Conservation (phyloP, 768 basidiomycete species). For the Heimioporus sp. region DNA sequence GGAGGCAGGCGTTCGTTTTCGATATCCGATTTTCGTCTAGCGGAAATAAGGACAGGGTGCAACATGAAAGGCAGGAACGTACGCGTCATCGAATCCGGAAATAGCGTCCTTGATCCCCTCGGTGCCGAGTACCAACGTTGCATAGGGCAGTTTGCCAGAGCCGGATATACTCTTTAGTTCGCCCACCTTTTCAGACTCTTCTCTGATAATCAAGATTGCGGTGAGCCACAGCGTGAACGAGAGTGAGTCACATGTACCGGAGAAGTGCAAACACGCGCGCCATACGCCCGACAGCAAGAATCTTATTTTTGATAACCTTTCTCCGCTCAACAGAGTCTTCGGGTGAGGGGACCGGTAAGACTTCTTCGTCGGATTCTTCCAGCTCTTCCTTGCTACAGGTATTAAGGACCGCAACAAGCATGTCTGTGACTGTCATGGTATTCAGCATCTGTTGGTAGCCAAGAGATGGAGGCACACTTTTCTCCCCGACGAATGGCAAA, state of each 20-base stretch:
- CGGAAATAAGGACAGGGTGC: neutral
- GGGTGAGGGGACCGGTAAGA: constrained; percentile 34
- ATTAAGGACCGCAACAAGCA: constrained; percentile 95
- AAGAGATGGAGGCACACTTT: constrained; percentile 55
- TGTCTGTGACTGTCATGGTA: constrained; percentile 78
- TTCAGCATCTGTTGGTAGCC: constrained; percentile 3
- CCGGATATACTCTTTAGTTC: constrained; percentile 93
- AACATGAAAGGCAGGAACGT: constrained; percentile 35
- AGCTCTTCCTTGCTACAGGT: constrained; percentile 97
- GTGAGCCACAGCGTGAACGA: neutral
- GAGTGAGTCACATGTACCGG: constrained; percentile 56
- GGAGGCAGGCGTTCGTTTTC: constrained; percentile 99
- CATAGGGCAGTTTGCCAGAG: constrained; percentile 74
- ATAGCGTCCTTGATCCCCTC: constrained; percentile 97
- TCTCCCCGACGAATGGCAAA: constrained; percentile 96
- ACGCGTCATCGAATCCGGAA: constrained; percentile 94
- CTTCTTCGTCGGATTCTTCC: constrained; percentile 65
- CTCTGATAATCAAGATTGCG: constrained; percentile 43
- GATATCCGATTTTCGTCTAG: constrained; percentile 95
- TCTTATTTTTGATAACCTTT: constrained; percentile 97
- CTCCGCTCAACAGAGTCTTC: constrained; percentile 70
- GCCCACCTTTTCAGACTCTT: constrained; percentile 96
- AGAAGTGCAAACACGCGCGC: constrained; percentile 93
- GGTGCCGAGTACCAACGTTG: constrained; percentile 79
- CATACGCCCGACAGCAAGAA: constrained; percentile 96